Percentiles rank a stretch among this genome's conserved stretches.
These are phyloP conservation scores for Cotoneaster glaucophyllus DNA, from an alignment of 306 rosid species.

Conservation along the genomic window DNA sequence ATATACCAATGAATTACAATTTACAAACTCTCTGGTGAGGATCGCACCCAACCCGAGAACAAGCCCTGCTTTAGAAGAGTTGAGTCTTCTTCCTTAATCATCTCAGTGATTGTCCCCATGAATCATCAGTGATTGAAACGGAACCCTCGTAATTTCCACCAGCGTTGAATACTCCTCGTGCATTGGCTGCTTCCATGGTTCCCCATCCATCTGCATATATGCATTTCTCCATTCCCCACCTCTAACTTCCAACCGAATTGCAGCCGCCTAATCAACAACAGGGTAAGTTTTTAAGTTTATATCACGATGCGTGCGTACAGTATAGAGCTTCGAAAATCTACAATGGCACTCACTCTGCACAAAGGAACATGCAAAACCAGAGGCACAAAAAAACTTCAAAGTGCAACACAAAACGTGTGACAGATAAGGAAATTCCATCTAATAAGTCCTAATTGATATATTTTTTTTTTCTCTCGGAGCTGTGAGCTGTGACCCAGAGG, in stretches of 20 bases:
- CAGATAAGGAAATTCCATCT: neutral
- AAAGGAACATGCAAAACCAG: neutral
- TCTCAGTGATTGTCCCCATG: conserved; percentile 36
- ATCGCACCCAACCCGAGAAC: conserved; percentile 10
- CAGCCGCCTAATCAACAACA: conserved; percentile 63
- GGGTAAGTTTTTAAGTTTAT: neutral
- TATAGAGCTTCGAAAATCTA: neutral
- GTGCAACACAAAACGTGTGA: neutral
- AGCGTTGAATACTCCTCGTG: conserved; percentile 58
- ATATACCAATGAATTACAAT: neutral
- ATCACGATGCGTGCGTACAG: neutral
- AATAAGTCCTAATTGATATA: neutral
- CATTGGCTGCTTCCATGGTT: conserved; percentile 94
- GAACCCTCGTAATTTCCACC: conserved; percentile 88
- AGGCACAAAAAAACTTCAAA: neutral
- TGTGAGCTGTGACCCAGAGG: neutral
- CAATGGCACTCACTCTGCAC: neutral
- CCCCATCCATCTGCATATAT: conserved; percentile 96
- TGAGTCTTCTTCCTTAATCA: neutral
- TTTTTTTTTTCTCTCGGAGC: neutral
- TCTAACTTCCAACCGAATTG: conserved; percentile 78
- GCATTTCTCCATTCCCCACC: conserved; percentile 86
- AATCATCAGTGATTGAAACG: conserved; percentile 66
- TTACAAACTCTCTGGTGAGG: neutral
- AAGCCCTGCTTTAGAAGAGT: conserved; percentile 1